Base-by-base conservation (phyloP, 345 rosid species). In the Erysimum cheiranthoides region DNA sequence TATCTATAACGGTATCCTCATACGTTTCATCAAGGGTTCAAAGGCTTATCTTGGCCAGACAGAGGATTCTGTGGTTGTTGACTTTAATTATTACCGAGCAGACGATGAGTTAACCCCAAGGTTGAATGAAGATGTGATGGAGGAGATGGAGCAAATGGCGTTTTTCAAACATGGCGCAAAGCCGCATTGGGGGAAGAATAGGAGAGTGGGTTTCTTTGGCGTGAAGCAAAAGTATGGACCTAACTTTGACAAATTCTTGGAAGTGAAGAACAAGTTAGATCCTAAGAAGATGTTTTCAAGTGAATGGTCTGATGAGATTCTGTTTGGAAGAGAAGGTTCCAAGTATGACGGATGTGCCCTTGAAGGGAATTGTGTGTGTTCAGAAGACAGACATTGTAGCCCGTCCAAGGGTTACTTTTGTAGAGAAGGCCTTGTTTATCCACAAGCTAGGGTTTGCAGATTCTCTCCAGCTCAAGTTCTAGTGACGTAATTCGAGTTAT, bases 181-280 rank as follows among this genome's bases (percentile, higher is more conserved):
- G 70, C 95, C 98, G 0, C 98, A 94, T 64, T 94, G 96, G 96
- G 92, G 85, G 6, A 94, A 94, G 80, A 94, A 92, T 40, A 84
- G 91, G 79, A 90, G 88, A 68, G 14, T 83, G 39, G 92, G 89
- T 9, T 92, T 94, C 85, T 43, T 73, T 14, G 84, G 84, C 6
- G 93, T 87, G 60, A 82, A 82, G 73, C 52, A n/a, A 14, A 94
- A 89, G 85, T 88, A 82, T 60, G 83, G 81, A 0, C 74, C 78
- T 46, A 73, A 67, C 59, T 80, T 85, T 4, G 47, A 38, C 14
- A 88, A 74, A 68, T 94, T 90, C 42, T 0, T 89, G 51, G 76
- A 59, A 58, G 91, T 82, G 27, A 94, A 86, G 88, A 85, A 78
- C 66, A 80, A 79, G 82, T 69, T 91, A 57, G 98, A 93, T 82